Conservation (phyloP, 345 rosid genomes). For the Reutealis trisperma region DNA sequence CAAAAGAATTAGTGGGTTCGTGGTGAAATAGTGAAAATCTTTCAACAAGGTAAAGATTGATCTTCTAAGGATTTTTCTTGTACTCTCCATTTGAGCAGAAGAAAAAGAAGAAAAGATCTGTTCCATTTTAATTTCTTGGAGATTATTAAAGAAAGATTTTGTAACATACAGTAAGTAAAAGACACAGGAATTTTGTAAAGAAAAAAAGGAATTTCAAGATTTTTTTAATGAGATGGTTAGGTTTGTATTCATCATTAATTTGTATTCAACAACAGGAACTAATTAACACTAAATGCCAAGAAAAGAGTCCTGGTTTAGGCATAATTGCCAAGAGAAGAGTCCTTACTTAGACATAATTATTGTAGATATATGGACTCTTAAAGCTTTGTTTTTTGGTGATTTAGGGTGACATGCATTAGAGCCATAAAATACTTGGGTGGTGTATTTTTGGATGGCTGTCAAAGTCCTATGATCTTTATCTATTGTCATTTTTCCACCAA, state of each 20-base stretch:
- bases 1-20: conserved; percentile 30
- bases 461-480: background rate
- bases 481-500: background rate
- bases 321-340: no score
- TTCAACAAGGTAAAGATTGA: conserved; percentile 48
- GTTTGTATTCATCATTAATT: background rate
- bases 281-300: background rate
- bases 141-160: background rate
- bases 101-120: background rate
- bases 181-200: no score
- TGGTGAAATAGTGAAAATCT: conserved; percentile 28
- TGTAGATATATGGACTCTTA: no score
- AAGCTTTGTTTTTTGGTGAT: no score
- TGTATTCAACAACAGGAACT: background rate
- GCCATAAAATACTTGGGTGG: no score
- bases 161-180: no score
- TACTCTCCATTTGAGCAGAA: conserved; percentile 26
- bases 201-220: background rate
- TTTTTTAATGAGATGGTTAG: background rate
- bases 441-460: background rate
- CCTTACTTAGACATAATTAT: no score
- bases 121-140: background rate
- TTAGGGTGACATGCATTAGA: no score
- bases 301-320: no score
- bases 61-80: conserved; percentile 38